Conservation (phyloP, 2,329 filamentous ascomycete genomes). For the Zalaria obscura region DNA sequence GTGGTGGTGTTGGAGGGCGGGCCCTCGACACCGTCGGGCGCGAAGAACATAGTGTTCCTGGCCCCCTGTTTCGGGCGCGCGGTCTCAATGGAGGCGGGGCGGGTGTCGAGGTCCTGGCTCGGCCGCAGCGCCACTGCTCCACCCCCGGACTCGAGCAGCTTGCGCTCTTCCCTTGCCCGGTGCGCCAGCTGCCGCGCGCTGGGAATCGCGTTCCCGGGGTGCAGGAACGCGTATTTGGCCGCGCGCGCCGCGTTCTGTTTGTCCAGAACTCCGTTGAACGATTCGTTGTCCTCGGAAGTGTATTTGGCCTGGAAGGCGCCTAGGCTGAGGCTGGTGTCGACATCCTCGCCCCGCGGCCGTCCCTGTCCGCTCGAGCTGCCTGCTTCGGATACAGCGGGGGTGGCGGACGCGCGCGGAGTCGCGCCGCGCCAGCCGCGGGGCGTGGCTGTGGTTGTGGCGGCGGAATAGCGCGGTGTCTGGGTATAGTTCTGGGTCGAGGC, state of each 20-base stretch:
- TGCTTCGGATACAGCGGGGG: constrained; percentile 29
- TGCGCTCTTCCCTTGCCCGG: constrained; percentile 46
- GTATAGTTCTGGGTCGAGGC: neutral
- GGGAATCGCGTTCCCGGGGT: constrained; percentile 71
- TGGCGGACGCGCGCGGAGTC: constrained; percentile 44
- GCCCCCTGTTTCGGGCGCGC: constrained; percentile 51
- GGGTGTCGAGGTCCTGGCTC: constrained; percentile 47
- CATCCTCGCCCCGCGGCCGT: constrained; percentile 30
- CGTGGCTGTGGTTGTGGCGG: constrained; percentile 7
- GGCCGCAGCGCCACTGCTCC: constrained; percentile 23
- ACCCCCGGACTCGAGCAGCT: constrained; percentile 47
- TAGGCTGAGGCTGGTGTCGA: constrained; percentile 68
- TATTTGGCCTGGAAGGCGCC: constrained; percentile 82
- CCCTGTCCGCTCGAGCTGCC: constrained; percentile 14
- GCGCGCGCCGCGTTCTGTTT: constrained; percentile 74
- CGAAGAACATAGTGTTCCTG: constrained; percentile 80
- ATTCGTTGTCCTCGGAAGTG: constrained; percentile 96
- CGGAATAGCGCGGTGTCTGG: constrained; percentile 41
- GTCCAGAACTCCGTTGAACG: constrained; percentile 84
- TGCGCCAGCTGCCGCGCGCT: constrained; percentile 47
- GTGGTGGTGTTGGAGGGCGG: constrained; percentile 21
- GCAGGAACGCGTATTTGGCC: constrained; percentile 80
- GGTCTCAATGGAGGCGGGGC: constrained; percentile 61
- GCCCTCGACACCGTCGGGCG: constrained; percentile 46
- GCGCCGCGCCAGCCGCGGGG: constrained; percentile 48